Conservation (phyloP, 495 filamentous ascomycete species). For the Daldinia childiae region DNA sequence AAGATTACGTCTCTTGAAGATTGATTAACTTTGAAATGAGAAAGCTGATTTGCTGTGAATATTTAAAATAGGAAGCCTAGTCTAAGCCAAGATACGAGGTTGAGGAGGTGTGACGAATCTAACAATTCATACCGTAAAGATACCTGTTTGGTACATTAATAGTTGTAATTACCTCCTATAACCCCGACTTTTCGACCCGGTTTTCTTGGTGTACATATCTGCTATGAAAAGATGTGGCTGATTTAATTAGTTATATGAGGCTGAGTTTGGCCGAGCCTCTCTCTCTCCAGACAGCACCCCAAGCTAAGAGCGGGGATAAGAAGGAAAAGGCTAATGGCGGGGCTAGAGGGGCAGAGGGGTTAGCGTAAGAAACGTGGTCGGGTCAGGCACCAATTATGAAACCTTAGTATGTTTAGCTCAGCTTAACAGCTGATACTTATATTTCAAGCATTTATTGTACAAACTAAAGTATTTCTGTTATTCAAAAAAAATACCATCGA, state of each 20-base stretch:
- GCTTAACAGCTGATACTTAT: slow-evolving; percentile 13
- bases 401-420: slow-evolving; percentile 4
- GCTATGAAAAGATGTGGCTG: background rate
- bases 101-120: slow-evolving; percentile 1
- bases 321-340: slow-evolving; percentile 19
- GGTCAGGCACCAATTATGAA: slow-evolving; percentile 34
- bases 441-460: background rate
- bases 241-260: slow-evolving; percentile 17
- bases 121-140: background rate
- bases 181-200: background rate
- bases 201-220: background rate
- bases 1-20: background rate
- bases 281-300: background rate
- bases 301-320: slow-evolving; percentile 13
- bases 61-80: background rate
- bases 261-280: slow-evolving; percentile 37
- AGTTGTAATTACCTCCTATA: too few species aligned
- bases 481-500: background rate
- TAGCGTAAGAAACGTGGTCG: slow-evolving; percentile 6
- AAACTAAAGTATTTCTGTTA: slow-evolving; percentile 13
- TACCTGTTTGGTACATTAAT: too few species aligned
- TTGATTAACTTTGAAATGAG: background rate
- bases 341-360: slow-evolving; percentile 20
- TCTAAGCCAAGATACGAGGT: background rate
- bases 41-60: background rate